Base-by-base conservation (phyloP, 2,329 filamentous ascomycete genomes). In the Colletotrichum scovillei region DNA sequence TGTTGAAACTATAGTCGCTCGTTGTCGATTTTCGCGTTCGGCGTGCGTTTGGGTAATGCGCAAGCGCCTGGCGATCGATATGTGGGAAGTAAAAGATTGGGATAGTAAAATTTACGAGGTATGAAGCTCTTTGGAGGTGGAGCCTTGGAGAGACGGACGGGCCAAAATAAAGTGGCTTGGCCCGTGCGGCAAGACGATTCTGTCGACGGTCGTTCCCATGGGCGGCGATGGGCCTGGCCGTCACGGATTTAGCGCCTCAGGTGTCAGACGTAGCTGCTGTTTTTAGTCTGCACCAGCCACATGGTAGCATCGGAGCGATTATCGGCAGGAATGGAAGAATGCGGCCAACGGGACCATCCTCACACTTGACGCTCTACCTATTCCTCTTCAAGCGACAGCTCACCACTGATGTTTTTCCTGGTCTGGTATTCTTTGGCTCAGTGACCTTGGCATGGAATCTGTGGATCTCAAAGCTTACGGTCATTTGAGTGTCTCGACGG, bases 81-180 rank as follows among this genome's bases (percentile, higher is more conserved):
- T 26, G 52, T 42, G 58, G 16, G 8, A 72, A 63, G 32, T 32
- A 53, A 22, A 69, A 30, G 42, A 19, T 59, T 59, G 14, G 55
- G 65, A 49, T 9, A 9, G 42, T 63, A 72, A 73, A 73, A 28
- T 73, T 73, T 73, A 60, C 70, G 32, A 65, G 59, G 65, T 62
- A 65, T 73, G 70, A 73, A 73, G 70, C 70, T 73, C 70, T 70
- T 22, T 30, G 35, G 55, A 65, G 22, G 70, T 73, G 70, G 70
- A 70, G 70, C 70, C 70, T 72, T 53, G 32, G 26, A 32, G 60
- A 66, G 62, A 30, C 63, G 46, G 67, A n/a, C 53, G 52, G 55
- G 32, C 59, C 35, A 52, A 26, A 26, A 38, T 52, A 70, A 49
- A 64, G 59, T 52, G 22, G 22, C 46, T 30, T 73, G 70, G 70